Conservation (phyloP, 179 eudicot species). For the Silene coronaria region DNA sequence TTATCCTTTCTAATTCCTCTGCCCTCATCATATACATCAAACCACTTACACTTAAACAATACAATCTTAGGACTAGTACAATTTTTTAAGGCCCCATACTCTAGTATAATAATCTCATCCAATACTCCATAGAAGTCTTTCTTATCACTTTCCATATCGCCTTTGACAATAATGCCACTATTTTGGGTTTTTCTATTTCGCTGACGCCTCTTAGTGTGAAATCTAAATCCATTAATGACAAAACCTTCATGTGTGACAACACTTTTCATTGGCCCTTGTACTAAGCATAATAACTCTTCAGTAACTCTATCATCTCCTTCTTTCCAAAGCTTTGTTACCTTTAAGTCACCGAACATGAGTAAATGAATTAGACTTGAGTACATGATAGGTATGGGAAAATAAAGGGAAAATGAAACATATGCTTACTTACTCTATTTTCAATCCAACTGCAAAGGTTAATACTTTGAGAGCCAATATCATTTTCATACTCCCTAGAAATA, state of each 20-base stretch:
- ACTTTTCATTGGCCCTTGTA: slow-evolving; percentile 9
- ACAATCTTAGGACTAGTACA: not conserved
- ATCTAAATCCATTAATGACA: slow-evolving; percentile 19
- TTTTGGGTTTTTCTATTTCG: slow-evolving; percentile 5
- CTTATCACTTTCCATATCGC: not conserved
- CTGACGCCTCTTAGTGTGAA: slow-evolving; percentile 5
- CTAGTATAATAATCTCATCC: not conserved
- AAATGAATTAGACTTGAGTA: too few species aligned
- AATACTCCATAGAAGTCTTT: not conserved
- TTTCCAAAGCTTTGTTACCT: slow-evolving; percentile 5
- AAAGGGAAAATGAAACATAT: too few species aligned
- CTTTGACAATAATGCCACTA: slow-evolving; percentile 12
- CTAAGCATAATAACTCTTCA: not conserved
- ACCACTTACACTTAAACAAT: slow-evolving; percentile 8
- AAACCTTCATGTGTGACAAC: slow-evolving; percentile 9
- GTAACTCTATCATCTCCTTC: not conserved
- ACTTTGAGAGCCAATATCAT: too few species aligned
- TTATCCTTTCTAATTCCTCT: slow-evolving; percentile 13
- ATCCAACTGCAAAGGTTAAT: too few species aligned
- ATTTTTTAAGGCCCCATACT: not conserved
- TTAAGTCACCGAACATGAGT: not conserved
- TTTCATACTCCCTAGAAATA: too few species aligned
- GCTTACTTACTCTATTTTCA: too few species aligned
- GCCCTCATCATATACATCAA: not conserved
- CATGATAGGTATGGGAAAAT: too few species aligned